Percentiles rank a stretch among this genome's conserved stretches.
Conservation (phyloP, 495 filamentous ascomycete species). For the Amphirosellinia nigrospora region DNA sequence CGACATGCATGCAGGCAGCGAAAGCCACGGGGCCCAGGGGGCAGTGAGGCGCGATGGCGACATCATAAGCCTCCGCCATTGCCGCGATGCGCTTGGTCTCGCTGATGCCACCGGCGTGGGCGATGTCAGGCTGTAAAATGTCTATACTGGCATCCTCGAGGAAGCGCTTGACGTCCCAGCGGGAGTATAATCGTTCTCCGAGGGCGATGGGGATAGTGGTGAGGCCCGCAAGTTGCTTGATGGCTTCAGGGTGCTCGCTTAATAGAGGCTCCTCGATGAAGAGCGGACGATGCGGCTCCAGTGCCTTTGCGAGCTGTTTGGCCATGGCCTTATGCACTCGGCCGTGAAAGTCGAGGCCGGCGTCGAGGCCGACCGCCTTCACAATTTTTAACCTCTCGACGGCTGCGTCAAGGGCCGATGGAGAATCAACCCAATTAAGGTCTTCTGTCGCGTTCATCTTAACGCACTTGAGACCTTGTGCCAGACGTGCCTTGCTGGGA, state of each 20-base stretch:
- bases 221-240: constrained; percentile 66
- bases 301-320: constrained; percentile 73
- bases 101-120: constrained; percentile 75
- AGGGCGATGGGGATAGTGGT: constrained; percentile 73
- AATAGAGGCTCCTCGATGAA: constrained; percentile 81
- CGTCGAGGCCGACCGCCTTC: constrained; percentile 71
- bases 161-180: constrained; percentile 78
- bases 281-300: constrained; percentile 71
- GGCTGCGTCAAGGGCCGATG: constrained; percentile 62
- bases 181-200: constrained; percentile 71
- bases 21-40: constrained; percentile 75
- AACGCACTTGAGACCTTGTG: constrained; percentile 70
- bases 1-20: constrained; percentile 73
- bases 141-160: constrained; percentile 70
- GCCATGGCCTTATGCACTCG: constrained; percentile 80
- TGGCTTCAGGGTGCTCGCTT: constrained; percentile 70
- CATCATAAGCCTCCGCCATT: constrained; percentile 78
- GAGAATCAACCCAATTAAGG: constrained; percentile 77
- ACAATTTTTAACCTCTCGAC: constrained; percentile 72
- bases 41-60: constrained; percentile 77
- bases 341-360: constrained; percentile 76
- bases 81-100: constrained; percentile 72
- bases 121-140: constrained; percentile 75
- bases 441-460: constrained; percentile 86
- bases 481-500: constrained; percentile 61